Base-by-base conservation (phyloP, 2,329 filamentous ascomycete species). In the Penicillium verrucosum region DNA sequence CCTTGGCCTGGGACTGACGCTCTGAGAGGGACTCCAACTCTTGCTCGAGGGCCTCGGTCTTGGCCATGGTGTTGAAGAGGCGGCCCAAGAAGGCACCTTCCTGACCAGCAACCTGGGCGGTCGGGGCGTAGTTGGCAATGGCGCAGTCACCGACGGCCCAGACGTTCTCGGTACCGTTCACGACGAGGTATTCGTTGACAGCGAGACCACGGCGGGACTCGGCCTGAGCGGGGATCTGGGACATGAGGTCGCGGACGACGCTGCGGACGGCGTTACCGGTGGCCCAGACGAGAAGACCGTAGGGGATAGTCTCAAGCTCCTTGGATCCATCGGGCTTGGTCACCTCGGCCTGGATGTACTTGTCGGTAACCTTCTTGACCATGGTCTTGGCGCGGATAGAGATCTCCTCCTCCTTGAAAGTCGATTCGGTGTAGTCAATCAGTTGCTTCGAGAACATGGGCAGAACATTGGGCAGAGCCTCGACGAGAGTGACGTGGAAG, bases 391-490 rank as follows among this genome's bases (percentile, higher is more conserved):
- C 96, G 77, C 90, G 89, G 79, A 99, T 96, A 68, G 90, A 88
- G 73, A 99, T 99, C 73, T 92, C 92, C 79, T 99, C 94, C 81
- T 99, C 94, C 80, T 96, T 94, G 82, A 99, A 95, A 45, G 93
- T 97, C 78, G 92, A 93, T 80, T 99, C 94, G 67, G 94, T 99
- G 83, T 99, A 99, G 71, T 99, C 94, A 72, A 99, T 97, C 71
- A 99, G 83, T 78, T 96, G 92, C 85, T 97, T 97, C 75, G 91
- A 96, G 84, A 99, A 99, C 83, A 92, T 96, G 69, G 94, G 94
- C 64, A 99, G 85, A 51, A 82, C 92, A 75, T 95, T 97, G 68
- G 94, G 94, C 34, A 99, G 85, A 60, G 94, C 94, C 80, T 99
- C 94, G 65, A 99, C 93, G 46, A 99, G 87, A 57, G 94, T 99